These are phyloP conservation scores for Quercus ilex DNA, from an alignment of 306 rosid genomes.

Conservation along the genomic window DNA sequence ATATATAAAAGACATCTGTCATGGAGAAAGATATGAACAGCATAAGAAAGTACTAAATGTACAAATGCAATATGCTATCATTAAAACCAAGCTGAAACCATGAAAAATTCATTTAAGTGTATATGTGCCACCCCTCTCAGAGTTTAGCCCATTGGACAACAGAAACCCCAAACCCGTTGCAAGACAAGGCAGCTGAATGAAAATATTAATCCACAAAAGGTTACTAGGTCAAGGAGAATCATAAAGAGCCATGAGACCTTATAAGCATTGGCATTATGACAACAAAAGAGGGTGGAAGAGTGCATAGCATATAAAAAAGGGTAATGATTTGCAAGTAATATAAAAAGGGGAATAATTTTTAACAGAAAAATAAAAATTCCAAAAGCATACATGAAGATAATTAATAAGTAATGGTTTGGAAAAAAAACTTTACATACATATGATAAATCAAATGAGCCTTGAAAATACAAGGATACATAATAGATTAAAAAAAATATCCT, in stretches of 20 bases:
- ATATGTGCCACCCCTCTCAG: not conserved
- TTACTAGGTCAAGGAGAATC: too few species aligned
- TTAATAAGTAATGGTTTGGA: too few species aligned
- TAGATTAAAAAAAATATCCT: not conserved
- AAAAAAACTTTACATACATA: too few species aligned
- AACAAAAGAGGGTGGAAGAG: too few species aligned
- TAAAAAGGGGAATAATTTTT: not conserved
- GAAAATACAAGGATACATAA: not conserved
- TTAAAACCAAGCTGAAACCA: not conserved
- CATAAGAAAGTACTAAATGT: not conserved
- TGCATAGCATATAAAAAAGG: too few species aligned
- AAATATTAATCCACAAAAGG: not conserved
- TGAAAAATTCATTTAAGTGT: not conserved
- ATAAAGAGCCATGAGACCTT: too few species aligned
- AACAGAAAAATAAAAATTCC: too few species aligned
- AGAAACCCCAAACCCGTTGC: not conserved
- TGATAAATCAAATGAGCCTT: not conserved
- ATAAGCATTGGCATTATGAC: too few species aligned
- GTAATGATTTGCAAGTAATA: too few species aligned
- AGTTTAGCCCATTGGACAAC: not conserved
- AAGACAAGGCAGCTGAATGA: not conserved
- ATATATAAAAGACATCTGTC: not conserved
- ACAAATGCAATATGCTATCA: not conserved
- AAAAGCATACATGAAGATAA: too few species aligned
- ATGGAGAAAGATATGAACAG: not conserved